Evolutionary conservation across 495 filamentous ascomycete species (phyloP).

Genomic region (Parmelia sp.): DNA sequence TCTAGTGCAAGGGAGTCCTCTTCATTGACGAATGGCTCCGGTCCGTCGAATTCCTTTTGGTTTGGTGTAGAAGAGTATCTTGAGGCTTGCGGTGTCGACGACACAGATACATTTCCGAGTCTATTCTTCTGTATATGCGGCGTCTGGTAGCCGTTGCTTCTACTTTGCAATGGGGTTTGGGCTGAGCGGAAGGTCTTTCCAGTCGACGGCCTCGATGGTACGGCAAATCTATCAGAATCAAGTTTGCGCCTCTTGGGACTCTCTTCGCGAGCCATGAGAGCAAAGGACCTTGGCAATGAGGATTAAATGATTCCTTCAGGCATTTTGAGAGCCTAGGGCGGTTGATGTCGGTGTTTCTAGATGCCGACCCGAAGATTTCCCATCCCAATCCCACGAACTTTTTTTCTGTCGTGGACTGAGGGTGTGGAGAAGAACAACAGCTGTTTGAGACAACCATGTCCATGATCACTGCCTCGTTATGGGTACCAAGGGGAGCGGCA

Average conservation of each 20-base stretch:
- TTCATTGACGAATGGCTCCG: slow-evolving; percentile 42
- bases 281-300: background rate
- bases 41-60: slow-evolving; percentile 48
- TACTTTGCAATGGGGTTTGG: slow-evolving; percentile 31
- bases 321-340: too few species aligned
- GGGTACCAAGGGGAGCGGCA: slow-evolving; percentile 92
- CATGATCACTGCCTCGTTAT: slow-evolving; percentile 92
- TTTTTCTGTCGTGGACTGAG: background rate
- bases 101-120: slow-evolving; percentile 30
- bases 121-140: slow-evolving; percentile 27
- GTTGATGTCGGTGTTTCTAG: background rate
- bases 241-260: slow-evolving; percentile 58
- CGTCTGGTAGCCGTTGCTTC: slow-evolving; percentile 29
- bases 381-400: background rate
- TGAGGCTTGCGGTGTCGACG: slow-evolving; percentile 45
- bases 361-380: slow-evolving; percentile 11
- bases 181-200: slow-evolving; percentile 21
- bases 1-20: slow-evolving; percentile 61
- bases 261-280: slow-evolving; percentile 31
- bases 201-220: slow-evolving; percentile 47
- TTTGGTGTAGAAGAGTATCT: slow-evolving; percentile 40
- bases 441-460: slow-evolving; percentile 43
- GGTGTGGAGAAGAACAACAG: background rate
- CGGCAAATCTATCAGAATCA: slow-evolving; percentile 52
- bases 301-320: background rate